These are phyloP conservation scores for Apiotrichum veenhuisii DNA, from an alignment of 1,284 basidiomycete species.

Conservation along the genomic window DNA sequence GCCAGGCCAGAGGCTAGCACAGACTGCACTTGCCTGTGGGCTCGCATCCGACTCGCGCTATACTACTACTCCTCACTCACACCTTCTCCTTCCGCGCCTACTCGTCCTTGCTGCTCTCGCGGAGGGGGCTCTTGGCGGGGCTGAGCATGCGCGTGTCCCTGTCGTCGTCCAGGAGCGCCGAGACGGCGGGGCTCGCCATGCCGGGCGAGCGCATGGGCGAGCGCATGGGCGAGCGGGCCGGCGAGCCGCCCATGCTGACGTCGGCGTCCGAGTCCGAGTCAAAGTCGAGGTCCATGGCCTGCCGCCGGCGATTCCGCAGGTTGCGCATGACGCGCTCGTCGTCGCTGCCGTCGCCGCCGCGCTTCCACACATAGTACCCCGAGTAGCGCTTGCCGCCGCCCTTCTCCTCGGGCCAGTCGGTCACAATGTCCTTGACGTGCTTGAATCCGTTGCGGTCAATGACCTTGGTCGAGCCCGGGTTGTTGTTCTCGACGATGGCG, in stretches of 20 bases:
- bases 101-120: background rate
- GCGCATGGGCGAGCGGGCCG: background rate
- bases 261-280: background rate
- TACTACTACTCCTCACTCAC: background rate
- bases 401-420: constrained; percentile 26
- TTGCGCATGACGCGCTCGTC: constrained; percentile 6
- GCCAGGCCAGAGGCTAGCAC: no score
- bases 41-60: no score
- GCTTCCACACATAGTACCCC: constrained; percentile 12
- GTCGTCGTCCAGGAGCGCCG: background rate
- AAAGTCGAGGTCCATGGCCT: background rate
- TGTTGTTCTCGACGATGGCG: constrained; percentile 18
- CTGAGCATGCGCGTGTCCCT: background rate
- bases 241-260: no score
- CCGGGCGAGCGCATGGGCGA: background rate
- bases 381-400: constrained; percentile 18
- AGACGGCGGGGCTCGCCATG: background rate
- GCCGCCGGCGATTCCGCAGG: background rate
- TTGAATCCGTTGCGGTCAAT: constrained; percentile 18
- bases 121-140: background rate
- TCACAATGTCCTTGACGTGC: constrained; percentile 1
- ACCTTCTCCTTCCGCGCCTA: background rate
- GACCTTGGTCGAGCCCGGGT: constrained; percentile 9
- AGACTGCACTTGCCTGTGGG: no score
- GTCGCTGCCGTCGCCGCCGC: constrained; percentile 2